These are phyloP conservation scores for Solanum gandarillasii DNA, from an alignment of 257 asterid species.

Conservation along the genomic window DNA sequence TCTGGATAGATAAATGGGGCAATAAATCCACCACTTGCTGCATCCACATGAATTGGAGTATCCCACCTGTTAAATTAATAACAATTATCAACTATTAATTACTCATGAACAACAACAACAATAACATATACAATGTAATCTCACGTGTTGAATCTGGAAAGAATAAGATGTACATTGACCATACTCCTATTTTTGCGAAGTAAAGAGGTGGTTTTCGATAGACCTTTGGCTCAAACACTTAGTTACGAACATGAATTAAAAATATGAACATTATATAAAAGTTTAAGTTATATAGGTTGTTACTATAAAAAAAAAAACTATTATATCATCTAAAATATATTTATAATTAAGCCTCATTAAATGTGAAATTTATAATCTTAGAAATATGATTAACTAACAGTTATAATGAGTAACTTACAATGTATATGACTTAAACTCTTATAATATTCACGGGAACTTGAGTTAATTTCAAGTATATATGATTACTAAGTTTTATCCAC, in stretches of 20 bases:
- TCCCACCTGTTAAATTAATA: conserved; percentile 14
- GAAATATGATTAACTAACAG: background rate
- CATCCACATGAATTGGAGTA: conserved; percentile 27
- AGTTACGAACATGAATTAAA: background rate
- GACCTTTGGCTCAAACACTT: background rate
- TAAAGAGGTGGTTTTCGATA: background rate
- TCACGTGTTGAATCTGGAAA: background rate
- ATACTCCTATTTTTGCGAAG: background rate
- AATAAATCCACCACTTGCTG: conserved; percentile 20
- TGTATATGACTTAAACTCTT: background rate
- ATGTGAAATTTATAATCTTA: background rate
- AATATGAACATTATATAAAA: background rate
- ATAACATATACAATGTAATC: background rate
- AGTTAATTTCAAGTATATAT: background rate
- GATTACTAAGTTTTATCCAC: background rate
- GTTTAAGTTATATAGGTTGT: background rate
- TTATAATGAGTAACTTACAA: background rate
- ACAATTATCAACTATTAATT: background rate
- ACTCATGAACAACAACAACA: background rate
- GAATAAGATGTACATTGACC: background rate
- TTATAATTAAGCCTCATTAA: background rate
- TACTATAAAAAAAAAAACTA: background rate
- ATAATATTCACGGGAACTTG: background rate
- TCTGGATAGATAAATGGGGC: conserved; percentile 27
- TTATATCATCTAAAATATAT: background rate